phyloP scores from a whole-genome alignment of 371 early-diverging fungal species.

The Apophysomyces ossiformis region DNA sequence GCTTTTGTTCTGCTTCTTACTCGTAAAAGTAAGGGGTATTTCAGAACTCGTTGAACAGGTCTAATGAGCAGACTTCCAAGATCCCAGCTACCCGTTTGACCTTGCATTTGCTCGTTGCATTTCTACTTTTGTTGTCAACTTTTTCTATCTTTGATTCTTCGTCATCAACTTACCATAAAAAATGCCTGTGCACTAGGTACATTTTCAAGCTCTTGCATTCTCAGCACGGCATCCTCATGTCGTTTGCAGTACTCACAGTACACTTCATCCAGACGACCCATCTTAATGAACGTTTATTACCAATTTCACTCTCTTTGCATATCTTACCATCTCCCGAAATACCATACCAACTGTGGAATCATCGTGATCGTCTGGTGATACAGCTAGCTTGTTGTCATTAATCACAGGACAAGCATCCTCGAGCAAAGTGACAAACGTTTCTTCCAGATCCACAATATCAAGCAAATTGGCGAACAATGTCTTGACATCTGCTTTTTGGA shows the following conservation, averaged over 20 bases:
- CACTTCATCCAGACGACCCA: conserved; percentile 55
- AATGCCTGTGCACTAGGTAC: conserved; percentile 56
- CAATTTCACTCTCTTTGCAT: not conserved
- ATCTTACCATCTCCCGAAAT: conserved; percentile 61
- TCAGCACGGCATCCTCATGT: conserved; percentile 67
- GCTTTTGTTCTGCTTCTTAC: conserved; percentile 29
- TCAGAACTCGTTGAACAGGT: conserved; percentile 87
- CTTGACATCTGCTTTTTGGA: conserved; percentile 62
- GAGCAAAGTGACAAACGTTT: conserved; percentile 51
- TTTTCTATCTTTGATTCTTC: not conserved
- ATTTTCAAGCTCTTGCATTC: conserved; percentile 62
- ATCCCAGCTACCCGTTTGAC: conserved; percentile 83
- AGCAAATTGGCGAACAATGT: conserved; percentile 70
- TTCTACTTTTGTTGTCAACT: conserved; percentile 20
- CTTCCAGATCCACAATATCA: conserved; percentile 62
- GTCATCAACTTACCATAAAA: conserved; percentile 46
- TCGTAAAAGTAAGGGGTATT: conserved; percentile 78
- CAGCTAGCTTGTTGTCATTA: not conserved
- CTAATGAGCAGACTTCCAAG: conserved; percentile 79
- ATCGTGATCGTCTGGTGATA: conserved; percentile 17
- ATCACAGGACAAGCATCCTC: conserved; percentile 38
- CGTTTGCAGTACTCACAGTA: conserved; percentile 79
- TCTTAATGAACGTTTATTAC: conserved; percentile 24
- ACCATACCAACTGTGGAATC: conserved; percentile 55
- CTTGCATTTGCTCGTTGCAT: conserved; percentile 59